phyloP scores from a whole-genome alignment of 371 early-diverging fungal species.

The Dichotomocladium elegans region DNA sequence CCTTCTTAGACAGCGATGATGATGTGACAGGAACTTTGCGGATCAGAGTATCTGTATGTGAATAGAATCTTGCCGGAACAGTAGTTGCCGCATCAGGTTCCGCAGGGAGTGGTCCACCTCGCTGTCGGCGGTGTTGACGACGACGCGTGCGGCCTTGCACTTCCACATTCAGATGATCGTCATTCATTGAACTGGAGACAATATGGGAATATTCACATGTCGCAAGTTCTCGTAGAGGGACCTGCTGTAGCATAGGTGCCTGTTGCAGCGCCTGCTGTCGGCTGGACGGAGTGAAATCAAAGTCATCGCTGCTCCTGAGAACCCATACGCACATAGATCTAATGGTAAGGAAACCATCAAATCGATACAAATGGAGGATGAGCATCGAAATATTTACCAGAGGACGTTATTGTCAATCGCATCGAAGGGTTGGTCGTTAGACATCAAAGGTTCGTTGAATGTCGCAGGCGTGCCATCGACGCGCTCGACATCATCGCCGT shows the following conservation, averaged over 20 bases:
- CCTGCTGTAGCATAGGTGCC: neutral
- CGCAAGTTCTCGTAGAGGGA: neutral
- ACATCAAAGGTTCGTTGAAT: no score
- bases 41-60: neutral
- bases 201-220: neutral
- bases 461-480: no score
- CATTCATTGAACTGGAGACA: neutral
- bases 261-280: neutral
- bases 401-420: no score
- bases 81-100: neutral
- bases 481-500: no score
- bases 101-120: neutral
- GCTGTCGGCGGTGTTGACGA: neutral
- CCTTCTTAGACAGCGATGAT: no score
- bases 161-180: neutral
- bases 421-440: no score
- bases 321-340: no score
- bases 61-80: neutral
- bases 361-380: no score
- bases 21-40: no score
- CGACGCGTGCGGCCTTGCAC: neutral
- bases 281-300: neutral
- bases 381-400: no score
- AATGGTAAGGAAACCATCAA: no score
- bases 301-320: neutral